These are phyloP conservation scores for Suillus variegatus DNA, from an alignment of 768 basidiomycete genomes.

Conservation along the genomic window DNA sequence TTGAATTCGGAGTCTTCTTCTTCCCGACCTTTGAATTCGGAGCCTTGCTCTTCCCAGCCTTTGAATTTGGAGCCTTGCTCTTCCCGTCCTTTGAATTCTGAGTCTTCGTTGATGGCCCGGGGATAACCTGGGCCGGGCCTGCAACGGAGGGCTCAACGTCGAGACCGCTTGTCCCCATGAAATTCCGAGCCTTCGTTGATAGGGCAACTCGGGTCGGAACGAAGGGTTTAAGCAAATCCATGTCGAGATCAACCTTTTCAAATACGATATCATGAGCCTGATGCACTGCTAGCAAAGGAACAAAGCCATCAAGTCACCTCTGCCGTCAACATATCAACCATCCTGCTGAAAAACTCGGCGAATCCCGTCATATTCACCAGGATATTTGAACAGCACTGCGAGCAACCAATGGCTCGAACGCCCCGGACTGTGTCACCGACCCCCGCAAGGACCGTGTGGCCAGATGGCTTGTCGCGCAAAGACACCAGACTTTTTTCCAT, in stretches of 20 bases:
- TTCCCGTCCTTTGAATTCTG: no score
- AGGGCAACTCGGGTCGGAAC: neutral
- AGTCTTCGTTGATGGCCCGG: no score
- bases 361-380: slow-evolving; percentile 4
- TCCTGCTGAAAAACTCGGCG: neutral
- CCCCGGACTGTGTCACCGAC: neutral
- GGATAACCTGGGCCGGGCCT: no score
- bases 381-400: neutral
- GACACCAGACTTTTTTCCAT: slow-evolving; percentile 7
- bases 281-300: neutral
- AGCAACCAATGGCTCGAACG: slow-evolving; percentile 1
- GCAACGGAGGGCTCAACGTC: no score
- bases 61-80: no score
- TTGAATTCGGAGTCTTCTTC: no score
- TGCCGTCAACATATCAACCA: slow-evolving; percentile 3
- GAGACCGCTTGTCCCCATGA: no score
- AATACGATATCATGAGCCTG: neutral
- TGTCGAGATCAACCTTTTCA: slow-evolving; percentile 15
- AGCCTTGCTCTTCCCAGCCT: no score
- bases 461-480: slow-evolving; percentile 8
- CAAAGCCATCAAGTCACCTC: neutral
- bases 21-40: no score
- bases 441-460: neutral
- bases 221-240: slow-evolving; percentile 6
- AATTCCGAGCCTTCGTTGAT: neutral